phyloP scores from a whole-genome alignment of 2,329 filamentous ascomycete species.

The Colletotrichum tamarilloi region DNA sequence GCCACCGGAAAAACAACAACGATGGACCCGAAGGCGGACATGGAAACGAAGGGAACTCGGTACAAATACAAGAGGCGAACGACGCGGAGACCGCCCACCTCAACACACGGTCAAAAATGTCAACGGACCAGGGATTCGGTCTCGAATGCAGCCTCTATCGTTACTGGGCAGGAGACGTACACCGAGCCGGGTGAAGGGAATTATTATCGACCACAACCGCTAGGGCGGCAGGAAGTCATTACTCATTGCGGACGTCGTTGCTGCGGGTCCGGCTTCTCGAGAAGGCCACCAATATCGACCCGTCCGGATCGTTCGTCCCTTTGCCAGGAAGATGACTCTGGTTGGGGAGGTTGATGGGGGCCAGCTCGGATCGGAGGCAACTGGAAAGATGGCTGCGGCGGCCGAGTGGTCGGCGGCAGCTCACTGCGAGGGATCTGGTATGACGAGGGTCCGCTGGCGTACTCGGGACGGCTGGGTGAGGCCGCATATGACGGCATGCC shows the following conservation, averaged over 20 bases:
- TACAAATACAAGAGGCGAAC: slow-evolving; percentile 28
- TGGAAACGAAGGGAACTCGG: slow-evolving; percentile 2
- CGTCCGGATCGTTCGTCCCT: slow-evolving; percentile 64
- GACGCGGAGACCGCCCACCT: neutral
- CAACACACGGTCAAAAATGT: slow-evolving; percentile 13
- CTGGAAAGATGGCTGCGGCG: slow-evolving; percentile 52
- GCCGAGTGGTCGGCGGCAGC: slow-evolving; percentile 47
- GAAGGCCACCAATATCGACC: slow-evolving; percentile 71
- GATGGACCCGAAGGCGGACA: slow-evolving; percentile 11
- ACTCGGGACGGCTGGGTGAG: slow-evolving; percentile 57
- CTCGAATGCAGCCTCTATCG: slow-evolving; percentile 15
- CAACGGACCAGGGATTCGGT: slow-evolving; percentile 4
- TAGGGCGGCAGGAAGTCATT: slow-evolving; percentile 20
- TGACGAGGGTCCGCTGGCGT: slow-evolving; percentile 53
- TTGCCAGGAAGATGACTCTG: slow-evolving; percentile 44
- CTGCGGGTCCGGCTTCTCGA: slow-evolving; percentile 64
- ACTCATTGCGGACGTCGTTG: slow-evolving; percentile 42
- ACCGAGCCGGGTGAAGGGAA: slow-evolving; percentile 24
- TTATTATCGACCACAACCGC: slow-evolving; percentile 32
- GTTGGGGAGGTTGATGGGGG: slow-evolving; percentile 42
- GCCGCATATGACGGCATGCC: slow-evolving; percentile 58
- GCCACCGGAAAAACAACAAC: slow-evolving; percentile 23
- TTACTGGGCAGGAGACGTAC: slow-evolving; percentile 7
- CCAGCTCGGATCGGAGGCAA: slow-evolving; percentile 60
- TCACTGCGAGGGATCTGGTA: slow-evolving; percentile 68